Conservation (phyloP, 306 rosid genomes). For the Phaseolus lunatus region DNA sequence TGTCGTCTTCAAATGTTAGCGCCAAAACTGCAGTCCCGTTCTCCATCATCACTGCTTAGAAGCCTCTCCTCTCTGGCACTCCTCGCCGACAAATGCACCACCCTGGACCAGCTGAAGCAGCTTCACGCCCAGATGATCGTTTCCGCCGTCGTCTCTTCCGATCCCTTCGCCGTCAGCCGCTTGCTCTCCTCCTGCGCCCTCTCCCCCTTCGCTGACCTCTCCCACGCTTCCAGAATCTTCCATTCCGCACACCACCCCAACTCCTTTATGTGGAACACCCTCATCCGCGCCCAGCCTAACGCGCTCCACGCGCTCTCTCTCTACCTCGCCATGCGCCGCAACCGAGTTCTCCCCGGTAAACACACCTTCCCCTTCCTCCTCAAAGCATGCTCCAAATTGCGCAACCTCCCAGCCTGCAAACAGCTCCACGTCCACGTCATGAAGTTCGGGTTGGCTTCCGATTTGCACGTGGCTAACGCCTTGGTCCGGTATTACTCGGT, state of each 20-base stretch:
- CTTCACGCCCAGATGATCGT: conserved; percentile 55
- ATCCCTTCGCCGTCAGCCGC: conserved; percentile 54
- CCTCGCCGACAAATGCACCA: conserved; percentile 50
- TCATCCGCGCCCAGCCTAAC: conserved; percentile 52
- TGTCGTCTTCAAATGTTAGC: conserved; percentile 45
- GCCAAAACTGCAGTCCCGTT: conserved; percentile 38
- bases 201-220: conserved; percentile 47
- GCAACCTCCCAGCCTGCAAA: conserved; percentile 37
- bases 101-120: conserved; percentile 50
- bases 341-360: conserved; percentile 46
- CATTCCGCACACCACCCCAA: conserved; percentile 40
- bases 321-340: conserved; percentile 50
- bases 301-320: conserved; percentile 46
- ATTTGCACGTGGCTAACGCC: conserved; percentile 52
- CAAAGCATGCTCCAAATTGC: conserved; percentile 45
- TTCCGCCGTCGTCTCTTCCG: conserved; percentile 44
- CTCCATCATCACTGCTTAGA: neutral
- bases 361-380: conserved; percentile 65
- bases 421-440: conserved; percentile 55
- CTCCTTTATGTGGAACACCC: conserved; percentile 61
- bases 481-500: conserved; percentile 49
- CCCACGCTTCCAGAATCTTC: conserved; percentile 51
- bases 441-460: conserved; percentile 49
- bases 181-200: conserved; percentile 50
- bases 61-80: conserved; percentile 39